These are phyloP conservation scores for Dalbergia cultrata DNA, from an alignment of 306 rosid genomes.

Conservation along the genomic window DNA sequence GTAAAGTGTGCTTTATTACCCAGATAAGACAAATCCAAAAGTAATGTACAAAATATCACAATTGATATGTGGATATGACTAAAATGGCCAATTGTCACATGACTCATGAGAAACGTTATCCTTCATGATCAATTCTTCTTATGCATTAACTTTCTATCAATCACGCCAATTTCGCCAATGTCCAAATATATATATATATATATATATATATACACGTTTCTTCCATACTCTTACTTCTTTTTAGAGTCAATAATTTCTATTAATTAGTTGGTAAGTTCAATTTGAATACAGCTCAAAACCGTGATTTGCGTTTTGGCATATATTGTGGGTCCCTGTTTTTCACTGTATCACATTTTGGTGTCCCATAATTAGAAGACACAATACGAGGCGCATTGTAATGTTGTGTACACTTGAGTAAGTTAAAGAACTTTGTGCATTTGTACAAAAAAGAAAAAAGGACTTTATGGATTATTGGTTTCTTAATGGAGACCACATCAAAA, in stretches of 20 bases:
- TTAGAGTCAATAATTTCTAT: too few species aligned
- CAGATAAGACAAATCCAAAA: too few species aligned
- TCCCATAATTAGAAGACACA: neutral
- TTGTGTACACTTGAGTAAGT: neutral
- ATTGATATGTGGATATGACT: neutral
- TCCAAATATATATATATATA: neutral
- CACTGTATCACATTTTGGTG: conserved; percentile 8
- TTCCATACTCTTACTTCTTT: too few species aligned
- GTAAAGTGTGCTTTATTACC: neutral
- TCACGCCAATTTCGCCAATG: conserved; percentile 27
- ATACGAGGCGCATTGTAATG: neutral
- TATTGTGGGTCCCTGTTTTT: neutral
- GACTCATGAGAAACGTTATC: neutral
- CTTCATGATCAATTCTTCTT: neutral
- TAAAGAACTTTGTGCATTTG: conserved; percentile 3
- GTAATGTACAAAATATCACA: neutral
- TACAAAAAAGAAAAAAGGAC: conserved; percentile 1
- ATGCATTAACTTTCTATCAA: conserved; percentile 8
- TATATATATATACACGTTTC: neutral
- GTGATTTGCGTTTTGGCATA: conserved; percentile 31
- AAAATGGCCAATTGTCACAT: conserved; percentile 2
- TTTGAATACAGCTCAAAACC: conserved; percentile 18
- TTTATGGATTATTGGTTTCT: conserved; percentile 21
- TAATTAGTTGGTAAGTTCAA: neutral
- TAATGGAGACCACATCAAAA: conserved; percentile 34